A percentile compares a stretch with the other conserved stretches of the same genome.
Conservation (phyloP, 441 rosid genomes). For the Mallotus japonicus region DNA sequence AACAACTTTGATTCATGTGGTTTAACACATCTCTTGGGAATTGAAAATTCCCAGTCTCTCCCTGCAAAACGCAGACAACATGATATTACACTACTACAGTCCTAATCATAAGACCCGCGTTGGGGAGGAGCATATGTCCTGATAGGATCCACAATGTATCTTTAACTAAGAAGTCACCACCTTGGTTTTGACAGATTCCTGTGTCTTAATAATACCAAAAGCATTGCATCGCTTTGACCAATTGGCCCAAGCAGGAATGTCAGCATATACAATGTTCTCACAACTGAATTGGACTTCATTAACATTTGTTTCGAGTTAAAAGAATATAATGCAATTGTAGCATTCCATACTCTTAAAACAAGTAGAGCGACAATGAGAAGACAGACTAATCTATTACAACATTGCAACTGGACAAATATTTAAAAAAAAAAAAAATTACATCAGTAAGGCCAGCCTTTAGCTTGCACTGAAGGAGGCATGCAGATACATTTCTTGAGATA, state of each 20-base stretch:
- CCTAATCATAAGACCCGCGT: background rate
- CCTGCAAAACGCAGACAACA: background rate
- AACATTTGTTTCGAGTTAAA: background rate
- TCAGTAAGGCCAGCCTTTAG: background rate
- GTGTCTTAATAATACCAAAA: background rate
- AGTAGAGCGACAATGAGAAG: background rate
- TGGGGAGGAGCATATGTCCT: background rate
- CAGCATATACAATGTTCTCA: background rate
- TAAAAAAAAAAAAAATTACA: background rate
- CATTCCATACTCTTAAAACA: background rate
- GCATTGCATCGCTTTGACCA: background rate
- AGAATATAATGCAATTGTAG: background rate
- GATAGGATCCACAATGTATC: background rate
- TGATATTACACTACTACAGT: background rate
- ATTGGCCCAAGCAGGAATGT: background rate
- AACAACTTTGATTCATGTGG: conserved; percentile 29
- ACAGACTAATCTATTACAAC: conserved; percentile 7
- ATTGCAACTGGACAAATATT: background rate
- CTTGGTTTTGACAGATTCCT: background rate
- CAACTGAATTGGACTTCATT: background rate
- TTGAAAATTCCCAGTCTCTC: background rate
- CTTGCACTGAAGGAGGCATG: background rate
- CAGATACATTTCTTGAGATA: background rate
- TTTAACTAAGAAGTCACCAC: background rate
- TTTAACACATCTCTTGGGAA: conserved; percentile 10